Conservation (phyloP, 1,284 basidiomycete species). For the Puccinia novopanici region DNA sequence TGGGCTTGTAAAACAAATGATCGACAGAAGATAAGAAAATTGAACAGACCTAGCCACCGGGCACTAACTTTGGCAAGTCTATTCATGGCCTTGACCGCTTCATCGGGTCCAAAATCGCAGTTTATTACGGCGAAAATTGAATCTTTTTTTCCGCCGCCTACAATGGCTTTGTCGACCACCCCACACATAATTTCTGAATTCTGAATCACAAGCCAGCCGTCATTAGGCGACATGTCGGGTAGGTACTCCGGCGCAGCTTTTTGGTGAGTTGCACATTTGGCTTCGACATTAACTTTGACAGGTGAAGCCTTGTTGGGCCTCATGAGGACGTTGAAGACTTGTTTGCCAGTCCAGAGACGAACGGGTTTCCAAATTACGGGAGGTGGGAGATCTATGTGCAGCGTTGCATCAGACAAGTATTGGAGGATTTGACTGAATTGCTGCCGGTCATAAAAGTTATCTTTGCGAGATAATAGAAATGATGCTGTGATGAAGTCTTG, state of each 20-base stretch:
- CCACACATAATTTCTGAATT: slow-evolving; percentile 99
- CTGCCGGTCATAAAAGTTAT: slow-evolving; percentile 88
- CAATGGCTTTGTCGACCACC: slow-evolving; percentile 97
- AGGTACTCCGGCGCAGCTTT: slow-evolving; percentile 70
- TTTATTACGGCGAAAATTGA: slow-evolving; percentile 98
- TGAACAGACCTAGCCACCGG: slow-evolving; percentile 76
- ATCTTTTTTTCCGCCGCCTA: slow-evolving; percentile 98
- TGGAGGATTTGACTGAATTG: slow-evolving; percentile 97
- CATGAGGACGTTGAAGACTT: slow-evolving; percentile 95
- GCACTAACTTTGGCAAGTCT: slow-evolving; percentile 93
- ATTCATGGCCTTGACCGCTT: slow-evolving; percentile 94
- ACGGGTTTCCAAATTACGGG: slow-evolving; percentile 92
- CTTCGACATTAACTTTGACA: slow-evolving; percentile 91
- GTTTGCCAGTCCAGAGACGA: slow-evolving; percentile 96
- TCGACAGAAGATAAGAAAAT: not conserved
- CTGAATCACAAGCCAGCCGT: slow-evolving; percentile 94
- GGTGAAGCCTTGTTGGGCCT: slow-evolving; percentile 82
- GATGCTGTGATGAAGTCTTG: slow-evolving; percentile 99
- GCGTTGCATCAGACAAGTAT: slow-evolving; percentile 85
- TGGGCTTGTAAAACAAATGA: slow-evolving; percentile 9
- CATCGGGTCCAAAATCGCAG: slow-evolving; percentile 92
- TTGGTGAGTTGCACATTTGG: slow-evolving; percentile 89
- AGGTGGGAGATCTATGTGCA: slow-evolving; percentile 92
- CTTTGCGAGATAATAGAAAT: slow-evolving; percentile 87
- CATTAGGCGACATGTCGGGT: slow-evolving; percentile 88